Evolutionary conservation across 2,329 filamentous ascomycete genomes (phyloP).

Genomic region (Ceratocystis diversiconidia): DNA sequence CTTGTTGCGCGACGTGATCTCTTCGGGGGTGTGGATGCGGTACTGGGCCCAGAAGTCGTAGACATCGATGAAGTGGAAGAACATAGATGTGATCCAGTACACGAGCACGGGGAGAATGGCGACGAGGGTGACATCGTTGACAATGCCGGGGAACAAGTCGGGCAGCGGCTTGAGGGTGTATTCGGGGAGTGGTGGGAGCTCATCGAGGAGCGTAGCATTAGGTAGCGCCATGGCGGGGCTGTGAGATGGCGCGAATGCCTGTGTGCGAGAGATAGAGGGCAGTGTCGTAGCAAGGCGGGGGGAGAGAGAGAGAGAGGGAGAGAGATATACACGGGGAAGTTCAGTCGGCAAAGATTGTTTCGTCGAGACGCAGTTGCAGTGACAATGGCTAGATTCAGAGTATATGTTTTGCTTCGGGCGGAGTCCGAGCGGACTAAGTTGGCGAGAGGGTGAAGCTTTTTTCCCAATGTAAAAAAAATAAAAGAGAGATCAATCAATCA

Average conservation of each 20-base stretch:
- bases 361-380: neutral
- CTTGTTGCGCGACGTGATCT: slow-evolving; percentile 76
- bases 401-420: neutral
- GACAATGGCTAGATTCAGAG: neutral
- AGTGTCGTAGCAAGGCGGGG: too few relatives aligned
- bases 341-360: neutral
- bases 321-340: neutral
- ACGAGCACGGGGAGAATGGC: slow-evolving; percentile 63
- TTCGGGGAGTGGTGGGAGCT: slow-evolving; percentile 68
- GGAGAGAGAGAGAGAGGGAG: neutral
- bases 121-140: slow-evolving; percentile 69
- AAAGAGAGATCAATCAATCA: neutral
- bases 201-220: slow-evolving; percentile 38
- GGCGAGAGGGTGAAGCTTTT: neutral
- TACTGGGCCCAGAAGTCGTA: slow-evolving; percentile 81
- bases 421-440: neutral
- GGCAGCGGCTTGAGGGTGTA: slow-evolving; percentile 59
- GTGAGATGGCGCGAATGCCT: neutral
- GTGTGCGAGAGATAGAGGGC: neutral
- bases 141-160: slow-evolving; percentile 53
- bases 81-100: slow-evolving; percentile 75
- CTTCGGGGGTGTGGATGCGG: slow-evolving; percentile 84
- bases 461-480: neutral
- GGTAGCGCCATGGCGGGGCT: slow-evolving; percentile 35
- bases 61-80: slow-evolving; percentile 79